Base-by-base conservation (phyloP, 768 basidiomycete genomes). In the Dacryopinax primogenitus region DNA sequence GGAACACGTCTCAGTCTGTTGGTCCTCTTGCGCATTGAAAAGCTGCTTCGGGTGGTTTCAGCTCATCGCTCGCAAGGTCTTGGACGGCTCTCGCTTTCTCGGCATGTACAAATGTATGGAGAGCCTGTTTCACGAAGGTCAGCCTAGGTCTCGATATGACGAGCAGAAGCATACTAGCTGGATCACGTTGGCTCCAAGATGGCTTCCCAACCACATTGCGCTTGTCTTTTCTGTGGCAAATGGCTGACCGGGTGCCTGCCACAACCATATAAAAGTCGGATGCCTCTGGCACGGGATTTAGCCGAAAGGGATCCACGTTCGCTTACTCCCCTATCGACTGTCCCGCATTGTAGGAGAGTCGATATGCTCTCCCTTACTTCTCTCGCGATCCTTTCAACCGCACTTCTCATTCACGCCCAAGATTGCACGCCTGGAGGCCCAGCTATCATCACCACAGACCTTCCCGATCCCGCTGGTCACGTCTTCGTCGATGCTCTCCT, bases 401-500 rank as follows among this genome's bases (percentile, higher is more conserved):
- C 51, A 4, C 51, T 58, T 30, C 51, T 58, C 51, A 30, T 18
- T 4, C 51, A 30, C 15, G 51, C 51, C 32, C 51, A 58, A 58
- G 51, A 58, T 18, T 58, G 51, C 18, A 58, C 51, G 15, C 51
- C 51, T 30, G 30, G 51, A 23, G 51, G 51, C 26, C 51, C 51
- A 7, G 51, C 51, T 23, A 21, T 58, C 51, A 58, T 58, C 51
- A 58, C 51, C 9, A 58, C 51, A 28, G 51, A 28, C 18, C 4
- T 58, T 6, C 51, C 51, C 51, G 26, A 58, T 30, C 51, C 51
- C 21, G 51, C 51, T 58, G 51, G 51, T 32, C 51, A 58, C 51
- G 51, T 58, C 13, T 58, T 58, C 51, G 13, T 58, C 51, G 13
- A 13, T 30, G 51, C 51, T 11, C 51, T 58, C 26, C 13, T 58